A percentile compares a stretch with the other conserved stretches of the same genome.
phyloP scores from a whole-genome alignment of 768 basidiomycete genomes.

The Tulasnella sp. region DNA sequence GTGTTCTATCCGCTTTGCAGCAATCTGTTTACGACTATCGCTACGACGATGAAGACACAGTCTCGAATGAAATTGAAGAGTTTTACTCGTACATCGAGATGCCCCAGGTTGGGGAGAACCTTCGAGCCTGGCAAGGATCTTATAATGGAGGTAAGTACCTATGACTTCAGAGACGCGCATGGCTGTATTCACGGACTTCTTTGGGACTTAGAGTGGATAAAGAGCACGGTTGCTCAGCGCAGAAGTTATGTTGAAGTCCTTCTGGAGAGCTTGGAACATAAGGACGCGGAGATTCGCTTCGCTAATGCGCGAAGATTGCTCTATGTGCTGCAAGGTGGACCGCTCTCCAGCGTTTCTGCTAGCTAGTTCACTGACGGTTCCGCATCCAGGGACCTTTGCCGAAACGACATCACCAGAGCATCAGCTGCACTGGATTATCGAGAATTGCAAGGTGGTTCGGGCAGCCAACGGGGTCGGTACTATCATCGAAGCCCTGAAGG shows the following conservation, averaged over 20 bases:
- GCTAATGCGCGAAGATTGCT: conserved; percentile 78
- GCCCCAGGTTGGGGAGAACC: conserved; percentile 78
- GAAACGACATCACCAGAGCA: conserved; percentile 89
- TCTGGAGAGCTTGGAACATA: conserved; percentile 81
- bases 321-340: conserved; percentile 83
- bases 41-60: conserved; percentile 93
- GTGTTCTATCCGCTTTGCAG: conserved; percentile 34
- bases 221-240: conserved; percentile 50
- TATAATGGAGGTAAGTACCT: conserved; percentile 59
- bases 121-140: conserved; percentile 80
- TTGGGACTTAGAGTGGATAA: conserved; percentile 63
- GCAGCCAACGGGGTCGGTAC: conserved; percentile 72
- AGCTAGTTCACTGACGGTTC: neutral
- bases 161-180: neutral
- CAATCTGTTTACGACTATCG: conserved; percentile 85
- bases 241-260: conserved; percentile 70
- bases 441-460: conserved; percentile 83
- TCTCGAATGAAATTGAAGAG: conserved; percentile 94
- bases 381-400: conserved; percentile 68
- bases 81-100: conserved; percentile 97
- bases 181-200: conserved; percentile 20
- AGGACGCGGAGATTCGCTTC: conserved; percentile 75
- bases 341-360: neutral
- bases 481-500: conserved; percentile 83
- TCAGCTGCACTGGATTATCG: conserved; percentile 91